Evolutionary conservation across 352 stramenopile species (phyloP), one percentile per base, ranked within the genome.

Genomic region (Phytophthora quininea): DNA sequence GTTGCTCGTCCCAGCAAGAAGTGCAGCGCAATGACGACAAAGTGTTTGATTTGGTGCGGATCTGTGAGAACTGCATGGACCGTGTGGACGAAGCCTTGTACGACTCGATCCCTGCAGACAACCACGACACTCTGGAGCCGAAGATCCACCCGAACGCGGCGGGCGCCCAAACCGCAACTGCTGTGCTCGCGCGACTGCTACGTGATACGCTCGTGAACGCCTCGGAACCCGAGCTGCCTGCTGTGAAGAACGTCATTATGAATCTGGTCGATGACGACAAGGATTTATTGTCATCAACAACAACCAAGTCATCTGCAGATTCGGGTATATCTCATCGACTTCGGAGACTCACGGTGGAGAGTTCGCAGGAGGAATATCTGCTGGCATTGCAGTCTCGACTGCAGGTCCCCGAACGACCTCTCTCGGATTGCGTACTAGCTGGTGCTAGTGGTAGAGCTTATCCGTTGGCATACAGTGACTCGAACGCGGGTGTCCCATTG

Each of bases 1-100:
- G 74, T 3, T 90, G 79, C 49, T 78, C 67, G 32, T 53, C 29
- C 49, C 73, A 73, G 35, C 67, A 76, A 42, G 67, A 79, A 47
- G 67, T 74, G 8, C 68, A 77, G 52, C 67, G 58, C 3, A 40
- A 30, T 27, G 54, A 62, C 12, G 35, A 60, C 9, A 43, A 52
- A 51, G 35, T 48, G 2, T 68, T 61, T 54, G 32, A 73, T 38
- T 59, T 46, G 27, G 54, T 11, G 10, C 70, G 74, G 38, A 58
- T 91, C 12, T 91, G 83, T 35, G 62, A 76, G 50, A 72, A 74
- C 54, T 91, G 83, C 54, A 71, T 85, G 56, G 66, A 79, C 19
- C 80, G 80, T 27, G 75, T 91, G 15, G 71, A 89, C 49, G 65
- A 74, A 5, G 77, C 79, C 14, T 75, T 89, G 57, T 91, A 88